Conservation (phyloP, 2,329 filamentous ascomycete genomes). For the Lomentospora prolificans region DNA sequence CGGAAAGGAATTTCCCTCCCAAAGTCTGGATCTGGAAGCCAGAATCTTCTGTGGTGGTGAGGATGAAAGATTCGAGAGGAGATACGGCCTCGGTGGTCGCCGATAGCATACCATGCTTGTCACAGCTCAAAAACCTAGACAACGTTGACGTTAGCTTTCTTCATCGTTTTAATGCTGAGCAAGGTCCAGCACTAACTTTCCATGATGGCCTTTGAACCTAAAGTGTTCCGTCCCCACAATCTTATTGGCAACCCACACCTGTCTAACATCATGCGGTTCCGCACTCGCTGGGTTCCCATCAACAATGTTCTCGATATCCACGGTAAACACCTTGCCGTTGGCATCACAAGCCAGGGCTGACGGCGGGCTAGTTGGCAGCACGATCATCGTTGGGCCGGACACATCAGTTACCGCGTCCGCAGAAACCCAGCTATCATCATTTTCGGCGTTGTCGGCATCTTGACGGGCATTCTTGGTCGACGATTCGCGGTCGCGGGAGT, state of each 20-base stretch:
- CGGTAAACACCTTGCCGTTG: conserved; percentile 75
- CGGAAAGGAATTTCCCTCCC: conserved; percentile 59
- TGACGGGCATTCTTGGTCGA: conserved; percentile 11
- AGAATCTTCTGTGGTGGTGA: conserved; percentile 29
- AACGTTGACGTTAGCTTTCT: conserved; percentile 8
- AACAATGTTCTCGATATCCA: conserved; percentile 76
- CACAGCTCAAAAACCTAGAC: conserved; percentile 72
- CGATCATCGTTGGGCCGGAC: conserved; percentile 70
- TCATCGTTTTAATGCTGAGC: too few species aligned
- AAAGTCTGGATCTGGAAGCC: conserved; percentile 66
- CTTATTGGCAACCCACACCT: conserved; percentile 86
- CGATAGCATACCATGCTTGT: conserved; percentile 69
- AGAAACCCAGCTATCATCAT: conserved; percentile 86
- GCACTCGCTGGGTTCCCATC: conserved; percentile 74
- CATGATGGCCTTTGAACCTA: conserved; percentile 84
- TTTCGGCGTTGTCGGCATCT: conserved; percentile 29
- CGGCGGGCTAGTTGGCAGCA: conserved; percentile 64
- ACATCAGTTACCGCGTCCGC: conserved; percentile 68
- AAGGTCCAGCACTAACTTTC: conserved; percentile 38
- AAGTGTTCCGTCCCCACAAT: conserved; percentile 74
- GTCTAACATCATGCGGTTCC: conserved; percentile 89
- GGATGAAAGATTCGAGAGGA: conserved; percentile 68
- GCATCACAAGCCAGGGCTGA: conserved; percentile 78
- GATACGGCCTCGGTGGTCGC: conserved; percentile 75
- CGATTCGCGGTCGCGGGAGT: conserved; percentile 28